Conservation (phyloP, 345 rosid species). For the Citrus reticulata region DNA sequence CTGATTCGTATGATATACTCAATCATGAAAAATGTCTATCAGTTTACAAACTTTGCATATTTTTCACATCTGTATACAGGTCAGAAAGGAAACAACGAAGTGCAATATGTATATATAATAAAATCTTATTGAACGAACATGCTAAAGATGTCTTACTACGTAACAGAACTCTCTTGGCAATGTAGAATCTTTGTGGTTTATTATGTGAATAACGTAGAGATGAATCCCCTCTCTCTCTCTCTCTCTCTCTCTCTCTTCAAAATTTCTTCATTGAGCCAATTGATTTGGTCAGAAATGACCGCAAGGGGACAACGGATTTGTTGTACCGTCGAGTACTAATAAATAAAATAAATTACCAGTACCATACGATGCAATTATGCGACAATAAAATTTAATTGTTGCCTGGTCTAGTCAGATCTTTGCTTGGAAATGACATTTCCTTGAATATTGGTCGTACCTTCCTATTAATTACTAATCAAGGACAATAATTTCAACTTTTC, state of each 20-base stretch:
- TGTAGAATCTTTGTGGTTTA: too few species aligned
- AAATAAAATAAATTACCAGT: not conserved
- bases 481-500: not conserved
- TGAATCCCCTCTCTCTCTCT: not conserved
- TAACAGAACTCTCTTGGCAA: too few species aligned
- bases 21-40: too few species aligned
- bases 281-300: not conserved
- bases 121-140: too few species aligned
- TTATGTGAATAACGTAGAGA: not conserved
- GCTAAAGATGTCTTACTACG: too few species aligned
- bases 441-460: not conserved
- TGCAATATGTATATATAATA: too few species aligned
- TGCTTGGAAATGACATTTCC: conserved; percentile 11
- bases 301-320: not conserved
- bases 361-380: not conserved
- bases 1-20: too few species aligned
- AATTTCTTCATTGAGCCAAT: not conserved
- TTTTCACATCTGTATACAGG: too few species aligned
- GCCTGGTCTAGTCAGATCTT: not conserved
- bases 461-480: not conserved
- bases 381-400: not conserved
- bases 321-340: not conserved
- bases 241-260: too few species aligned
- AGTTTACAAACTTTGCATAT: too few species aligned
- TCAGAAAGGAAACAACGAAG: too few species aligned